Base-by-base conservation (phyloP, 305 asterid species). In the Nicotiana rustica region DNA sequence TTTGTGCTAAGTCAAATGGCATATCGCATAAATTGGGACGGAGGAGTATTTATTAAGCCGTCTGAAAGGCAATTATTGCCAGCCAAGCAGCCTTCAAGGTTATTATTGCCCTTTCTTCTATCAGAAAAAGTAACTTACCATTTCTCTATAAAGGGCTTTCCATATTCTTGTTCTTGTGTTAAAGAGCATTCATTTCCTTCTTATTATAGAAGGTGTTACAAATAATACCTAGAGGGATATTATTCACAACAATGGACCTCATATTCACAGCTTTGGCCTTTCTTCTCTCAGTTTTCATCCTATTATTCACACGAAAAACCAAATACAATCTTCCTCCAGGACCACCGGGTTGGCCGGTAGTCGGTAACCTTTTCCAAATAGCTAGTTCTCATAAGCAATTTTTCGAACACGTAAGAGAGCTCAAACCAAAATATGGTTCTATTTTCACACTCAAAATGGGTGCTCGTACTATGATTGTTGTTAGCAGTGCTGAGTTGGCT, bases 341-440 rank as follows among this genome's bases (percentile, higher is more conserved):
- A 1, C 98, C 98, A 0, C 94, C 94, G 2, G 97, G 98, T 0
- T 88, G 88, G 87, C 98, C 98, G 70, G 80, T 95, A 3, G 96
- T 93, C 15, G 98, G 98, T 0, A 95, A 93, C 85, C 94, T 95
- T 65, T 95, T 93, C 83, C 98, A 95, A 83, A 93, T 93, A 14
- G 97, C 97, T 0, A 83, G 89, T 5, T 91, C 97, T 1, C 97
- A 96, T 13, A 93, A 91, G 7, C 97, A 89, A 2, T 93, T 95
- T 61, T 93, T 95, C 60, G 90, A 90, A 14, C 93, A 95, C 47
- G 89, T 89, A 0, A 90, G 96, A 7, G 98, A 93, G 2, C 92
- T 95, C 6, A 82, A 88, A 10, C 94, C 94, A 0, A 84, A 64
- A 4, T 95, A 95, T 38, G 98, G 97, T 15, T 91, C 92, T 1